phyloP scores from a whole-genome alignment of 345 rosid genomes.

The Citrus hindsii region DNA sequence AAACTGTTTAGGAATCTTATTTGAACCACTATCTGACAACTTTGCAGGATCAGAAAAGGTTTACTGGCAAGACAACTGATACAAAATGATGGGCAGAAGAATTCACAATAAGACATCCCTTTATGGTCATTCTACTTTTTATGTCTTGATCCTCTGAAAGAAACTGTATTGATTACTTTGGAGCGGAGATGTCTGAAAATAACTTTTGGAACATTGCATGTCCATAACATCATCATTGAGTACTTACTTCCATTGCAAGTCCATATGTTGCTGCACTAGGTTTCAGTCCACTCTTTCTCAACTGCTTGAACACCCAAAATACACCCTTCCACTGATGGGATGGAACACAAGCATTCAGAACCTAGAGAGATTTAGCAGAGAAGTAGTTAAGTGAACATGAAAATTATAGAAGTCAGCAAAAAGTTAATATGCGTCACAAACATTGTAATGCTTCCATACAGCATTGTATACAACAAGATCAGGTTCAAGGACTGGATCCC shows the following conservation, averaged over 20 bases:
- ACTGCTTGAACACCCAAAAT: slow-evolving; percentile 80
- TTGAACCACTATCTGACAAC: background rate
- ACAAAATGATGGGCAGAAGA: background rate
- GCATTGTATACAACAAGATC: slow-evolving; percentile 89
- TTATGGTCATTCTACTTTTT: background rate
- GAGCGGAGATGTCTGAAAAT: background rate
- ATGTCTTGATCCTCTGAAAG: background rate
- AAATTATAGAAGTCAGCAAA: background rate
- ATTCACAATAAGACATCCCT: background rate
- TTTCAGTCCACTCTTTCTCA: slow-evolving; percentile 71
- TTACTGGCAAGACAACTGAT: background rate
- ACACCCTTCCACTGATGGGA: slow-evolving; percentile 87
- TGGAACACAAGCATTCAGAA: slow-evolving; percentile 85
- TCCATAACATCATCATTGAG: slow-evolving; percentile 2
- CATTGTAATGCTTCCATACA: slow-evolving; percentile 47
- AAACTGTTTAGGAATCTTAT: background rate
- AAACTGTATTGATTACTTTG: background rate
- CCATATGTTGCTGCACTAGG: slow-evolving; percentile 96
- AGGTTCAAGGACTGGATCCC: slow-evolving; percentile 87
- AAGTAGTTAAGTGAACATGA: background rate
- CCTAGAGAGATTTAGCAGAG: slow-evolving; percentile 33
- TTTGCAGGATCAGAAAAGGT: background rate
- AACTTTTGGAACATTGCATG: background rate
- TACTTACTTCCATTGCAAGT: slow-evolving; percentile 93
- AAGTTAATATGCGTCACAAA: background rate